Conservation (phyloP, 805 yeast genomes). For the Lipomyces kockii region DNA sequence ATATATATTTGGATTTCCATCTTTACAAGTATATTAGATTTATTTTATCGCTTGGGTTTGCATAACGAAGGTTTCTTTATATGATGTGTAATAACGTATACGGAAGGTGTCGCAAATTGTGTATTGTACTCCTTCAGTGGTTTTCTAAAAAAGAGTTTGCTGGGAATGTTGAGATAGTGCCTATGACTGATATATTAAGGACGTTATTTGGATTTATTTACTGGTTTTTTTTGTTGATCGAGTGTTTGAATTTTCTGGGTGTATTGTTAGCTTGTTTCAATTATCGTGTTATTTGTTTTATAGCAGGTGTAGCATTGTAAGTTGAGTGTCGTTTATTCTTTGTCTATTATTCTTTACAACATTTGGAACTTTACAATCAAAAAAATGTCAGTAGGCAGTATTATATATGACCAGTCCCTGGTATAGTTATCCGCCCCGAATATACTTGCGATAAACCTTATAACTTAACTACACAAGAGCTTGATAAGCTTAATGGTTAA, state of each 20-base stretch:
- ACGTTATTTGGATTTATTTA: neutral
- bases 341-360: neutral
- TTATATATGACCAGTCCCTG: no score
- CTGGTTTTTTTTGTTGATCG: neutral
- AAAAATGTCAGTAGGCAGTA: no score
- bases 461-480: no score
- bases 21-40: neutral
- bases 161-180: neutral
- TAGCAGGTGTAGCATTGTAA: neutral
- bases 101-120: neutral
- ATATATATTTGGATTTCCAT: neutral
- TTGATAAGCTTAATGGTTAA: no score
- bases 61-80: neutral
- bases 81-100: neutral
- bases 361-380: no score
- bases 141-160: neutral
- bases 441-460: no score
- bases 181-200: neutral
- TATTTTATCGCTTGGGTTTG: neutral
- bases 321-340: neutral
- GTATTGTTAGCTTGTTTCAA: neutral
- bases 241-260: neutral
- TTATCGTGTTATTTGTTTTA: neutral
- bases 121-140: neutral
- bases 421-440: no score